Percentiles rank a stretch among this genome's conserved stretches.
These are phyloP conservation scores for Aureobasidium zeae DNA, from an alignment of 2,329 filamentous ascomycete genomes.

Conservation along the genomic window DNA sequence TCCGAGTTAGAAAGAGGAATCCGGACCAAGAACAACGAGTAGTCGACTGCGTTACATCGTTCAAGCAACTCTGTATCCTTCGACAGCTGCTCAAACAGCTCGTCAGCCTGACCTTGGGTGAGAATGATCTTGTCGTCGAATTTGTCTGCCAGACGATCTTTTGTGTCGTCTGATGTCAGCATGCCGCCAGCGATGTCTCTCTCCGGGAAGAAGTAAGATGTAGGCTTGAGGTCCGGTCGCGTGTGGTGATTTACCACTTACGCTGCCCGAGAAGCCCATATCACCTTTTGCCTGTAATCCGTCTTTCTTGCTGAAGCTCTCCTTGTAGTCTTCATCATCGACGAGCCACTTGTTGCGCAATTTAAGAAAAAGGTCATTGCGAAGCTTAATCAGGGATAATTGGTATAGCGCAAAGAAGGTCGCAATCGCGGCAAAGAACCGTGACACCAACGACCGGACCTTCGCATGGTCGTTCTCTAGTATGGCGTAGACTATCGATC, in stretches of 20 bases:
- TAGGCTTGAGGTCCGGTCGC: slow-evolving; percentile 69
- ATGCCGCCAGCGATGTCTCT: slow-evolving; percentile 57
- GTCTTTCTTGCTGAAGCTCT: slow-evolving; percentile 41
- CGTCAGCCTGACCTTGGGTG: slow-evolving; percentile 44
- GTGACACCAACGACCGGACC: slow-evolving; percentile 8
- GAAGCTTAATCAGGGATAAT: slow-evolving; percentile 3
- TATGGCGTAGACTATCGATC: slow-evolving; percentile 17
- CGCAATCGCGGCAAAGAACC: slow-evolving; percentile 8
- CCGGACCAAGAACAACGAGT: slow-evolving; percentile 63
- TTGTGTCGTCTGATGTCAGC: slow-evolving; percentile 55
- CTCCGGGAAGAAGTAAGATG: slow-evolving; percentile 67
- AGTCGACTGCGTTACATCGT: slow-evolving; percentile 59
- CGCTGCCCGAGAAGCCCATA: slow-evolving; percentile 64
- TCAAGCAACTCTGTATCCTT: slow-evolving; percentile 56
- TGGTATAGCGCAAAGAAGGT: slow-evolving; percentile 16
- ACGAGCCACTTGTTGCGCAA: slow-evolving; percentile 48
- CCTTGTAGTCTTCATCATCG: slow-evolving; percentile 45
- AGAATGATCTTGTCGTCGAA: slow-evolving; percentile 59
- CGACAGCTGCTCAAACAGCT: slow-evolving; percentile 47
- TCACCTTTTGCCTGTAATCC: slow-evolving; percentile 52
- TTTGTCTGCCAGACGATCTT: slow-evolving; percentile 55
- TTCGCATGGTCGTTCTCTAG: slow-evolving; percentile 1
- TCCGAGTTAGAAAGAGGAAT: slow-evolving; percentile 30
- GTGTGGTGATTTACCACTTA: no score
- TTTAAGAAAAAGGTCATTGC: slow-evolving; percentile 41